Conservation (phyloP, 2,329 filamentous ascomycete genomes). For the Epichloe typhina region DNA sequence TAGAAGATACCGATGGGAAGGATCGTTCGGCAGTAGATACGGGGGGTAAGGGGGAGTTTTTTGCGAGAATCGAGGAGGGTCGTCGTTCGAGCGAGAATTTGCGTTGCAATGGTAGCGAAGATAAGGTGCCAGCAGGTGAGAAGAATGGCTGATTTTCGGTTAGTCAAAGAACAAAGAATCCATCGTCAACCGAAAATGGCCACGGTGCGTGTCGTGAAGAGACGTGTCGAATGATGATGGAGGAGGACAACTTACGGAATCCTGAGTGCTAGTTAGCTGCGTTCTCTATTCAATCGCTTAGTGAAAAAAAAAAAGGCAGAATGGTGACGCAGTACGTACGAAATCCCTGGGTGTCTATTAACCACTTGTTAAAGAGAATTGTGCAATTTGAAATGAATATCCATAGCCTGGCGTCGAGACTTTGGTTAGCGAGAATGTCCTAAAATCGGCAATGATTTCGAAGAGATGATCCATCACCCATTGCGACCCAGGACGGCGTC, state of each 20-base stretch:
- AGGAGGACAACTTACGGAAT: conserved; percentile 1
- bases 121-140: conserved; percentile 56
- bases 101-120: conserved; percentile 53
- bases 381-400: conserved; percentile 75
- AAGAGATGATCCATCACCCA: neutral
- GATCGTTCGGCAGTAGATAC: conserved; percentile 47
- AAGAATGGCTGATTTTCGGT: conserved; percentile 33
- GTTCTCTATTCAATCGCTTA: neutral
- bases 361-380: conserved; percentile 88
- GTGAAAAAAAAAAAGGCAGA: neutral
- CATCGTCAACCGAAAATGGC: neutral
- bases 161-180: neutral
- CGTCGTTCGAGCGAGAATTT: conserved; percentile 51
- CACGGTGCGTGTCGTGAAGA: neutral
- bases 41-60: conserved; percentile 47
- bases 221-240: neutral
- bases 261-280: neutral
- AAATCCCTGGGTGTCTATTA: conserved; percentile 41
- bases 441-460: neutral
- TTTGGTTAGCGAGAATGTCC: neutral
- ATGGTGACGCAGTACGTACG: conserved; percentile 8
- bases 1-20: conserved; percentile 55
- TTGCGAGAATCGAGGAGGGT: conserved; percentile 49
- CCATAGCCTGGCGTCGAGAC: conserved; percentile 42
- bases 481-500: neutral